These are phyloP conservation scores for Talaromyces funiculosus DNA, from an alignment of 2,329 filamentous ascomycete species.

Conservation along the genomic window DNA sequence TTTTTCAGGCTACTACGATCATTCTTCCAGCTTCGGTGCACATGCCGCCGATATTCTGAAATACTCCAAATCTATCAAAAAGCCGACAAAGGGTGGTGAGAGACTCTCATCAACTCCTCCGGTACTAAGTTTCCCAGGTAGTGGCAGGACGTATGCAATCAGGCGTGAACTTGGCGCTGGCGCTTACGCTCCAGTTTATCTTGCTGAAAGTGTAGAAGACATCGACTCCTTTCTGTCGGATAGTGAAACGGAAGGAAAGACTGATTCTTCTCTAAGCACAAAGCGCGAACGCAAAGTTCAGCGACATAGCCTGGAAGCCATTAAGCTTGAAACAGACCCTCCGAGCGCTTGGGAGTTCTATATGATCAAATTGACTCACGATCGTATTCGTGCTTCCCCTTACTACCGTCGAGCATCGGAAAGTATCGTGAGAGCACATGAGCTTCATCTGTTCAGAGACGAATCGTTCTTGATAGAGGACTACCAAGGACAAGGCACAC, in stretches of 20 bases:
- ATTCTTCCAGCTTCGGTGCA: slow-evolving; percentile 58
- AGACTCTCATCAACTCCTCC: slow-evolving; percentile 60
- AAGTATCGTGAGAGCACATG: slow-evolving; percentile 76
- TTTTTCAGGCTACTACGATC: slow-evolving; percentile 76
- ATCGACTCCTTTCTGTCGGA: slow-evolving; percentile 25
- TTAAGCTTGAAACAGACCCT: slow-evolving; percentile 84
- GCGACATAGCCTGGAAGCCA: slow-evolving; percentile 65
- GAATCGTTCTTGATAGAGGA: slow-evolving; percentile 87
- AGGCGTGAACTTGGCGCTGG: slow-evolving; percentile 85
- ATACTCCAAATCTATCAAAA: slow-evolving; percentile 64
- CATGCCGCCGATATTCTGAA: slow-evolving; percentile 72
- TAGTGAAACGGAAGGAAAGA: slow-evolving; percentile 26
- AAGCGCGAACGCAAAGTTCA: not conserved
- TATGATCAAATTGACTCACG: slow-evolving; percentile 78
- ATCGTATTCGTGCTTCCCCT: slow-evolving; percentile 59
- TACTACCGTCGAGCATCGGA: slow-evolving; percentile 62
- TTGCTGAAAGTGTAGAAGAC: slow-evolving; percentile 68
- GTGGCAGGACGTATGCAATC: slow-evolving; percentile 65
- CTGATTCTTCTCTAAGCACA: slow-evolving; percentile 17
- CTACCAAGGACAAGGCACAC: slow-evolving; percentile 79
- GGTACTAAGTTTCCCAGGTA: slow-evolving; percentile 61
- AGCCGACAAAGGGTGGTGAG: slow-evolving; percentile 43
- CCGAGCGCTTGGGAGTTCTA: slow-evolving; percentile 93
- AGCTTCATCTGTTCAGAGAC: slow-evolving; percentile 85
- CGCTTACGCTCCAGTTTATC: slow-evolving; percentile 91